phyloP scores from a whole-genome alignment of 441 rosid genomes.

The Jatropha podagrica region DNA sequence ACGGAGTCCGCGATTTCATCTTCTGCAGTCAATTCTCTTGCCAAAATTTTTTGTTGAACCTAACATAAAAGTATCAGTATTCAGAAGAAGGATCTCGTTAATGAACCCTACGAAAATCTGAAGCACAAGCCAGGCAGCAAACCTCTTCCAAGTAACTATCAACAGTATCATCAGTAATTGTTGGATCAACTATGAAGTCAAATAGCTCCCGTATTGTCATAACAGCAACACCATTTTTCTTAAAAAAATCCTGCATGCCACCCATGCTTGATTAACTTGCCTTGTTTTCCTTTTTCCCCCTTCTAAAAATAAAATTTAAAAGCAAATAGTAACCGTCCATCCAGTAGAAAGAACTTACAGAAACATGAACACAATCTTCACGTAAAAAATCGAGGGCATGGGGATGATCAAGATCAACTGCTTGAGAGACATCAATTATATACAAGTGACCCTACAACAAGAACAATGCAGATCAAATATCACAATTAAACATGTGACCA shows the following conservation, averaged over 20 bases:
- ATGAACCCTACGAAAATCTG: neutral
- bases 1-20: conserved; percentile 95
- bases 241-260: conserved; percentile 70
- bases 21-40: conserved; percentile 68
- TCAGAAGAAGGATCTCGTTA: conserved; percentile 17
- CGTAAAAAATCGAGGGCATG: conserved; percentile 83
- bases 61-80: conserved; percentile 28
- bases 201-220: conserved; percentile 91
- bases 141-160: conserved; percentile 94
- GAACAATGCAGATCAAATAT: conserved; percentile 10
- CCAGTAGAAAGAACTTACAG: conserved; percentile 45
- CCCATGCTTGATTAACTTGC: conserved; percentile 1
- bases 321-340: neutral
- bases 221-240: conserved; percentile 87
- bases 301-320: conserved; percentile 8
- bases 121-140: conserved; percentile 10
- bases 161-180: conserved; percentile 67
- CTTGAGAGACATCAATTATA: conserved; percentile 90
- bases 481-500: neutral
- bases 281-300: neutral
- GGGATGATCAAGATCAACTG: conserved; percentile 97
- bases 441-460: conserved; percentile 77
- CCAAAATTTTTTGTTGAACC: conserved; percentile 72
- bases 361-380: conserved; percentile 91
- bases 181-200: conserved; percentile 89